Base-by-base conservation (phyloP, 2,329 filamentous ascomycete genomes). In the Penicillium crustosum region DNA sequence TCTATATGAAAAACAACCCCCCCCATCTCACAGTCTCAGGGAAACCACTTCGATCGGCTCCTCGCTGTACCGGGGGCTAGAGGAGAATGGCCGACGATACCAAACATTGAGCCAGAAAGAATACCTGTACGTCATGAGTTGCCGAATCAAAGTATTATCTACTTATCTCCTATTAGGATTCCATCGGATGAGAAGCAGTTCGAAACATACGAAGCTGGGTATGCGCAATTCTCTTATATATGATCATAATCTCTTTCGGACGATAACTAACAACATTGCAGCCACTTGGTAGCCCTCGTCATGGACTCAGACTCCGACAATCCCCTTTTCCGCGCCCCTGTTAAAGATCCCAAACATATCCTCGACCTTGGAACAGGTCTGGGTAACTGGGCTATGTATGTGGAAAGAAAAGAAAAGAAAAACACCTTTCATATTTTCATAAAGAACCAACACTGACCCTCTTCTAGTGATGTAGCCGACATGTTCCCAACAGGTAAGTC, bases 1-100 rank as follows among this genome's bases (percentile, higher is more conserved):
- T 38, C 15, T n/a, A 29, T 44, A 19, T 29, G 47, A 21, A 73
- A 66, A 19, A 8, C 7, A 23, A 13, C 5, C 8, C 4, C 27
- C 27, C 8, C 67, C 45, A 33, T 59, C n/a, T 36, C 23, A 9
- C 23, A 15, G 29, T 45, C 29, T 6, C 21, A 61, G 58, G 38
- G 62, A 66, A 43, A 66, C 64, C 1, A 63, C 62, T 4, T 66
- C 64, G 19, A 63, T 66, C 27, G 58, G 57, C n/a, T 66, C 64
- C n/a, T 59, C 58, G 6, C 61, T 66, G 21, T 66, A 66, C 52
- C 57, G 59, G 19, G 64, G 64, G 2, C 31, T 66, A 19, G 59
- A 61, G 15, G 57, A 63, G 48, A 61, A 66, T 62, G 64, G 64
- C 33, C 57, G 64, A 42, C 59, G 64, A 55, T 66, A 66, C 49